phyloP scores from a whole-genome alignment of 1,284 basidiomycete genomes.

The Coriolopsis trogii region DNA sequence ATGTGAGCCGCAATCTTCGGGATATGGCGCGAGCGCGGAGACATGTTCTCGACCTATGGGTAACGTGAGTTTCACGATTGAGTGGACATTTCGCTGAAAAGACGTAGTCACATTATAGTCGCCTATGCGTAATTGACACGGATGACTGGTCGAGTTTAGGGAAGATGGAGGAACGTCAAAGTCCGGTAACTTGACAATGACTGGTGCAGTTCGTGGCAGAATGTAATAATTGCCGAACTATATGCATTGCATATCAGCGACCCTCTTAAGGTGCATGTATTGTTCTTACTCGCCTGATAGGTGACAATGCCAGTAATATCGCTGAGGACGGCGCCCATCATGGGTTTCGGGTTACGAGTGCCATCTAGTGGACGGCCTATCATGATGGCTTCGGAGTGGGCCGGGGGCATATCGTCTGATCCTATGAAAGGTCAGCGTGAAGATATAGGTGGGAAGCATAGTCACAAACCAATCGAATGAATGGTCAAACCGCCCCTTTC shows the following conservation, averaged over 20 bases:
- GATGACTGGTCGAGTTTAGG: conserved; percentile 38
- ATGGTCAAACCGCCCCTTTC: conserved; percentile 59
- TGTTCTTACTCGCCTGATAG: conserved; percentile 47
- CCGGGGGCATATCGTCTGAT: conserved; percentile 51
- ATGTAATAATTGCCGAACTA: conserved; percentile 55
- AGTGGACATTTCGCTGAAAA: too few species aligned
- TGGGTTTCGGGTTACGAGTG: conserved; percentile 52
- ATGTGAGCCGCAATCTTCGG: conserved; percentile 58
- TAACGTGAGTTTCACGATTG: neutral
- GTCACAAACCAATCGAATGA: conserved; percentile 45
- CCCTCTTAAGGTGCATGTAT: too few species aligned
- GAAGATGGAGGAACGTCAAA: conserved; percentile 41
- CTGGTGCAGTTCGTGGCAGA: conserved; percentile 57
- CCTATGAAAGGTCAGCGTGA: conserved; percentile 33
- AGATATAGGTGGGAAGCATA: neutral
- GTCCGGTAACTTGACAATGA: conserved; percentile 43
- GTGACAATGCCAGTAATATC: conserved; percentile 61
- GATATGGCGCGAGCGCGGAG: conserved; percentile 52
- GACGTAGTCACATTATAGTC: conserved; percentile 58
- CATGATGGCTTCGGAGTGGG: conserved; percentile 60
- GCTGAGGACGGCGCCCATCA: conserved; percentile 48
- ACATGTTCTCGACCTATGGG: conserved; percentile 60
- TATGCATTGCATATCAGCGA: neutral
- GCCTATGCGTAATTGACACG: conserved; percentile 56
- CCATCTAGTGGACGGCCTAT: conserved; percentile 59